These are phyloP conservation scores for Sclerotinia minor DNA, from an alignment of 2,329 filamentous ascomycete species.

Conservation along the genomic window DNA sequence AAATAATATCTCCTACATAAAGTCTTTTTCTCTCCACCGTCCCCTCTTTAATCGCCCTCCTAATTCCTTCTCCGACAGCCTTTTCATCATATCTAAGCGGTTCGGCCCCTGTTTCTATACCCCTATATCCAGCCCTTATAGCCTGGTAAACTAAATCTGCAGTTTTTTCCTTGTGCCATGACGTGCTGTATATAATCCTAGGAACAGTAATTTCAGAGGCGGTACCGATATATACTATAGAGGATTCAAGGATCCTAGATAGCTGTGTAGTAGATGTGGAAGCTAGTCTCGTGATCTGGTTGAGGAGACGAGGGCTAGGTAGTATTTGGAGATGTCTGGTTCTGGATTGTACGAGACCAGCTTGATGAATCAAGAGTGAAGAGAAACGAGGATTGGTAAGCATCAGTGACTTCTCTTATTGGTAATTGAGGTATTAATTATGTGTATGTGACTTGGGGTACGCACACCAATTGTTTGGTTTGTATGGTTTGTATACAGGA, in stretches of 20 bases:
- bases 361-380: not conserved
- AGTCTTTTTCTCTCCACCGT: slow-evolving; percentile 60
- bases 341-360: not conserved
- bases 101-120: slow-evolving; percentile 76
- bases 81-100: slow-evolving; percentile 76
- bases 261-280: not conserved
- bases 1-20: slow-evolving; percentile 52
- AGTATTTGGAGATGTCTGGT: not conserved
- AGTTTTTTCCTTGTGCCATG: slow-evolving; percentile 77
- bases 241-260: not conserved
- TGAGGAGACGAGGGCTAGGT: not conserved
- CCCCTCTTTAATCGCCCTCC: slow-evolving; percentile 59
- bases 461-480: not conserved
- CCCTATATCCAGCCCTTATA: slow-evolving; percentile 67
- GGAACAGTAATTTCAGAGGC: slow-evolving; percentile 46
- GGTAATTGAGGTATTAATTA: not conserved
- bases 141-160: slow-evolving; percentile 67
- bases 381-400: not conserved
- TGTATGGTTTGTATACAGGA: not conserved
- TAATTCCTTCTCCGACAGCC: slow-evolving; percentile 67
- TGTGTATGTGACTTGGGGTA: not conserved
- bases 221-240: slow-evolving; percentile 14
- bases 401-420: not conserved
- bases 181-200: slow-evolving; percentile 72
- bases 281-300: not conserved